Evolutionary conservation across 73 alveolate genomes (phyloP).

Genomic region (Uronychia setigera): DNA sequence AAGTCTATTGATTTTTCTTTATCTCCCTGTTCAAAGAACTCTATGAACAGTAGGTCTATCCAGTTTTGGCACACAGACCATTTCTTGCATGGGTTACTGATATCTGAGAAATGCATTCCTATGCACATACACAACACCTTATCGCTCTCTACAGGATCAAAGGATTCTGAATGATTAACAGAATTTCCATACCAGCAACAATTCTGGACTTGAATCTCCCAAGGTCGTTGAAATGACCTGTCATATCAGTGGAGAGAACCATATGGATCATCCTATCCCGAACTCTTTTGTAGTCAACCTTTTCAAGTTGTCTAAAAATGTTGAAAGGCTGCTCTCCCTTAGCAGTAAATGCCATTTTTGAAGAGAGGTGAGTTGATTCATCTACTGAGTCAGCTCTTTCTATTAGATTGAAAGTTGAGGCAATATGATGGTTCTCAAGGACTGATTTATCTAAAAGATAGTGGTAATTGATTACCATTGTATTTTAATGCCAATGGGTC

Average conservation of each 20-base stretch:
- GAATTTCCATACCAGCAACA: too few relatives aligned
- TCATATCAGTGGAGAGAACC: constrained; percentile 90
- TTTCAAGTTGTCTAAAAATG: constrained; percentile 53
- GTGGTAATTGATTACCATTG: constrained; percentile 27
- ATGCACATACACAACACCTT: constrained; percentile 35
- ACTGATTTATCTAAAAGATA: constrained; percentile 55
- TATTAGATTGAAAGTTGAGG: constrained; percentile 54
- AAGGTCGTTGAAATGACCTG: constrained; percentile 27
- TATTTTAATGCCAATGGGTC: constrained; percentile 57
- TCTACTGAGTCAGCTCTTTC: constrained; percentile 63
- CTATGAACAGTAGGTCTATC: constrained; percentile 58
- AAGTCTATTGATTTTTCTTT: constrained; percentile 25
- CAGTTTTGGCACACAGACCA: constrained; percentile 39
- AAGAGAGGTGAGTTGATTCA: too few relatives aligned
- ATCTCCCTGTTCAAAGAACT: constrained; percentile 57
- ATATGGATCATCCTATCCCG: constrained; percentile 81
- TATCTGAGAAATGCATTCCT: constrained; percentile 47
- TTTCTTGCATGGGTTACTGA: constrained; percentile 45
- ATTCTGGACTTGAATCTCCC: not conserved
- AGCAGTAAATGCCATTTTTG: too few relatives aligned
- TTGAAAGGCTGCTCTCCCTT: constrained; percentile 34
- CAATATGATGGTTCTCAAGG: constrained; percentile 72
- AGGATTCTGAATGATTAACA: constrained; percentile 19
- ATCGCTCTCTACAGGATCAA: constrained; percentile 24
- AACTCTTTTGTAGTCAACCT: constrained; percentile 51